A percentile compares a stretch with the other conserved stretches of the same genome.
These are phyloP conservation scores for Apiotrichum porosum DNA, from an alignment of 1,284 basidiomycete genomes.

Conservation along the genomic window DNA sequence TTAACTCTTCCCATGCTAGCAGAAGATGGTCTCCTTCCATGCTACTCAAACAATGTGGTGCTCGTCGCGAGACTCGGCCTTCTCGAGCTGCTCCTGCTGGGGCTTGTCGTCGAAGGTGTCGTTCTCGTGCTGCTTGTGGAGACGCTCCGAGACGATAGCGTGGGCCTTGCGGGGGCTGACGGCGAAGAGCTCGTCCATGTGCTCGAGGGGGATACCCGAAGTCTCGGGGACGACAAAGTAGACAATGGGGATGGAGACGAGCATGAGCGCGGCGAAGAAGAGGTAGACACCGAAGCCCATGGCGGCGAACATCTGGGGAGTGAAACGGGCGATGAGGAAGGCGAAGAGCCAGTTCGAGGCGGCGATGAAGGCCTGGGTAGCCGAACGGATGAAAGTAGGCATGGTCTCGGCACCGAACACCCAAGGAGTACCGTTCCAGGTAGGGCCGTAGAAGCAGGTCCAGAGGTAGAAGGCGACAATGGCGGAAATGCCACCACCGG, in stretches of 20 bases:
- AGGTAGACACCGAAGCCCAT: constrained; percentile 43
- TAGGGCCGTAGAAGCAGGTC: constrained; percentile 35
- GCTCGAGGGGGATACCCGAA: constrained; percentile 12
- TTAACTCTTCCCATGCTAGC: too few relatives aligned
- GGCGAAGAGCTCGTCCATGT: constrained; percentile 22
- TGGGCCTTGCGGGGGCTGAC: too few relatives aligned
- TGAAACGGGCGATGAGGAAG: constrained; percentile 33
- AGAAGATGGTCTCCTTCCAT: too few relatives aligned
- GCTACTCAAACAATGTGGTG: too few relatives aligned
- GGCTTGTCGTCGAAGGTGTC: too few relatives aligned
- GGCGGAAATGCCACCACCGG: constrained; percentile 29
- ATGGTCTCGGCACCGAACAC: constrained; percentile 45
- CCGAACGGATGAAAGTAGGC: constrained; percentile 41
- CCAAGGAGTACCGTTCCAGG: constrained; percentile 43
- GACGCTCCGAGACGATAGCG: too few relatives aligned
- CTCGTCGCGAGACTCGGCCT: too few relatives aligned
- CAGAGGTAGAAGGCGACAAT: constrained; percentile 45
- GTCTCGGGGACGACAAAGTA: constrained; percentile 14
- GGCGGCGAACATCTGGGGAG: constrained; percentile 29
- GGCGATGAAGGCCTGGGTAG: constrained; percentile 39
- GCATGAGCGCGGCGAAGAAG: constrained; percentile 43
- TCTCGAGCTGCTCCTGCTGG: too few relatives aligned
- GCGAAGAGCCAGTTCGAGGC: constrained; percentile 45
- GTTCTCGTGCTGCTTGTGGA: too few relatives aligned
- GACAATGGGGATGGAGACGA: constrained; percentile 32